Percentiles rank a stretch among this genome's conserved stretches.
These are phyloP conservation scores for Gynochthodes officinalis DNA, from an alignment of 257 asterid species.

Conservation along the genomic window DNA sequence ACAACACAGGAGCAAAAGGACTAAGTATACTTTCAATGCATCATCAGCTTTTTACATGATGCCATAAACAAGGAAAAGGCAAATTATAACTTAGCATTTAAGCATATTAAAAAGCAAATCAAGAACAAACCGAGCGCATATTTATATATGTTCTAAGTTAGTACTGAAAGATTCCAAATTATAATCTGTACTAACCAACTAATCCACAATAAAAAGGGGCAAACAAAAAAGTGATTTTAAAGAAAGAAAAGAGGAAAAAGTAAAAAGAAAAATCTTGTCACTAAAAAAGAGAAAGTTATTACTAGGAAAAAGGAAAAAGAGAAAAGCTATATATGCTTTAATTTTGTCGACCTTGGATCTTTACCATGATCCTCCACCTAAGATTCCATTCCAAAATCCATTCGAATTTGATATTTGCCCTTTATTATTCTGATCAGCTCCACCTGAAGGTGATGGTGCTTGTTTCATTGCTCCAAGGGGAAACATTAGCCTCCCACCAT, in stretches of 20 bases:
- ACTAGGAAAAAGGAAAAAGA: not conserved
- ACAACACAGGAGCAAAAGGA: too few relatives aligned
- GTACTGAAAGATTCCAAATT: slow-evolving; percentile 22
- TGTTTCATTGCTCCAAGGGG: slow-evolving; percentile 46
- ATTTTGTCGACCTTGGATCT: not conserved
- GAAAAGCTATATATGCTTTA: not conserved
- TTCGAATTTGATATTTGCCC: slow-evolving; percentile 43
- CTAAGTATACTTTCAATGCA: not conserved
- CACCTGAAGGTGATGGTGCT: slow-evolving; percentile 22
- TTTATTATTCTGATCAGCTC: slow-evolving; percentile 36
- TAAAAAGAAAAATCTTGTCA: not conserved
- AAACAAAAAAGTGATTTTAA: not conserved
- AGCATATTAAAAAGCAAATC: not conserved
- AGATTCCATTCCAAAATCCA: slow-evolving; percentile 71
- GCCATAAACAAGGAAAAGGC: not conserved
- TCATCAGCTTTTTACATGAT: not conserved
- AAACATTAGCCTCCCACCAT: slow-evolving; percentile 45
- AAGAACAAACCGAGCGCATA: slow-evolving; percentile 5
- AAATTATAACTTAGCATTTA: too few relatives aligned
- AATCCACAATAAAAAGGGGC: slow-evolving; percentile 1
- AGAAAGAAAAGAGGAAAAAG: not conserved
- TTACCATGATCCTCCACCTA: slow-evolving; percentile 63
- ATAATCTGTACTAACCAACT: slow-evolving; percentile 1
- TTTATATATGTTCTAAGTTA: slow-evolving; percentile 8
- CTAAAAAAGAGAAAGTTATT: not conserved